Base-by-base conservation (phyloP, 768 basidiomycete genomes). In the Leccinum longicurvipes region DNA sequence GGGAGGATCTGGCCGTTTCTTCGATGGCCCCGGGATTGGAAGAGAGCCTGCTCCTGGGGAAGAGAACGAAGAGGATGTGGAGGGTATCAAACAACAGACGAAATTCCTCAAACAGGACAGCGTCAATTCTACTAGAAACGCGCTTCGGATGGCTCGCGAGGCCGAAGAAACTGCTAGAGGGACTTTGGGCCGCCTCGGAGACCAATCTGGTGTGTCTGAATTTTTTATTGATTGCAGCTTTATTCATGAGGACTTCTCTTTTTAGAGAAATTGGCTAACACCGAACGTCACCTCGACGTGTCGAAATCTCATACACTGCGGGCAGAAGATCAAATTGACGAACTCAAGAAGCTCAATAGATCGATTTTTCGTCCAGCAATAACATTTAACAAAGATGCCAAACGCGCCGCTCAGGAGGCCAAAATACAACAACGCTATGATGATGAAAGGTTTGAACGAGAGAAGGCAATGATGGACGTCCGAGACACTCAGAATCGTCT, bases 361-460 rank as follows among this genome's bases (percentile, higher is more conserved):
- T 94, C 92, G 36, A 98, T 99, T 69, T 98, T 99, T 78, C 83
- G 87, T 48, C 95, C 92, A 9, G 93, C 84, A 54, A 86, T 97
- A 62, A 86, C 87, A 0, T 96, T 89, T 73, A 96, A 98, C 78
- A 99, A 97, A 72, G 87, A 93, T 34, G 81, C 79, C 17, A 98
- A 98, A 73, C 90, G 93, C 48, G 82, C 83, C 5, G 91, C 89
- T 14, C 85, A 93, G 63, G 93, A 97, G 66, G 82, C 83, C 28
- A 91, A 93, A 67, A 76, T 97, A 23, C 82, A 86, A 71, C 74
- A 84, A 48, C 92, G 93, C 14, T 95, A 95, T 65, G 87, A 93
- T 9, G 89, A 93, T 24, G 94, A 98, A 65, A 83, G 87, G 24
- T 70, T 77, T 7, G 90, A 93, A 62, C 83, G 93, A 48, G 92